Percentiles rank a stretch among this genome's conserved stretches.
Evolutionary conservation across 1,139 yeast genomes (phyloP).

Genomic region (Protomyces arabidopsidicola): DNA sequence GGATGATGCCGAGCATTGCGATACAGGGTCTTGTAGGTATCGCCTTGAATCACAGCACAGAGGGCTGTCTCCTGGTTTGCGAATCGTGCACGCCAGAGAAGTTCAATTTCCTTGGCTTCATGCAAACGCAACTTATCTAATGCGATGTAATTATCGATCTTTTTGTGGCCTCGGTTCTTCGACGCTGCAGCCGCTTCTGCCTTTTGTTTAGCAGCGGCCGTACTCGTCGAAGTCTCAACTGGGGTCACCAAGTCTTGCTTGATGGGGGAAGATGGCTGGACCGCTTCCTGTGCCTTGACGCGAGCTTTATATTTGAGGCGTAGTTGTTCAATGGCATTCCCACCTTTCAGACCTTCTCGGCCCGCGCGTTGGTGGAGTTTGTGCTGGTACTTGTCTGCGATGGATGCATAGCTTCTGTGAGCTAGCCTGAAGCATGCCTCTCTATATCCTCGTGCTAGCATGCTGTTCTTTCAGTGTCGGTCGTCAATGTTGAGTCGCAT

Average conservation of each 20-base stretch:
- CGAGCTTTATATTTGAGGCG: constrained; percentile 48
- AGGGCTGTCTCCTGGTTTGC: constrained; percentile 55
- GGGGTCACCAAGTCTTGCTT: constrained; percentile 29
- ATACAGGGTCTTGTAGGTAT: constrained; percentile 56
- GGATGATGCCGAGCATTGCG: constrained; percentile 72
- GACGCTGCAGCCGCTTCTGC: background rate
- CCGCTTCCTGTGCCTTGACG: constrained; percentile 45
- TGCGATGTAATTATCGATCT: constrained; percentile 62
- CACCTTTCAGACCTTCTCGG: constrained; percentile 9
- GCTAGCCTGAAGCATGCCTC: too few relatives aligned
- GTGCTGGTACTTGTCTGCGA: constrained; percentile 38
- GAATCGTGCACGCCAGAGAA: constrained; percentile 82
- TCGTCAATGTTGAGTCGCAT: too few relatives aligned
- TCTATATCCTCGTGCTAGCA: too few relatives aligned
- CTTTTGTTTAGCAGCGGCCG: background rate
- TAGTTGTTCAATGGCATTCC: constrained; percentile 16
- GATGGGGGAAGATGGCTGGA: constrained; percentile 33
- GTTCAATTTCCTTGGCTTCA: constrained; percentile 62
- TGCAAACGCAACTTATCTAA: constrained; percentile 55
- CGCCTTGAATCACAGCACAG: constrained; percentile 61
- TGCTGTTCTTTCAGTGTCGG: too few relatives aligned
- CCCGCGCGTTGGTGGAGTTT: constrained; percentile 50
- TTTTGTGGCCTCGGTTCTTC: constrained; percentile 27
- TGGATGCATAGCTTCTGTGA: constrained; percentile 5
- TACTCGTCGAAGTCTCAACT: background rate